phyloP scores from a whole-genome alignment of 805 yeast genomes.

The Candida broadrunensis region DNA sequence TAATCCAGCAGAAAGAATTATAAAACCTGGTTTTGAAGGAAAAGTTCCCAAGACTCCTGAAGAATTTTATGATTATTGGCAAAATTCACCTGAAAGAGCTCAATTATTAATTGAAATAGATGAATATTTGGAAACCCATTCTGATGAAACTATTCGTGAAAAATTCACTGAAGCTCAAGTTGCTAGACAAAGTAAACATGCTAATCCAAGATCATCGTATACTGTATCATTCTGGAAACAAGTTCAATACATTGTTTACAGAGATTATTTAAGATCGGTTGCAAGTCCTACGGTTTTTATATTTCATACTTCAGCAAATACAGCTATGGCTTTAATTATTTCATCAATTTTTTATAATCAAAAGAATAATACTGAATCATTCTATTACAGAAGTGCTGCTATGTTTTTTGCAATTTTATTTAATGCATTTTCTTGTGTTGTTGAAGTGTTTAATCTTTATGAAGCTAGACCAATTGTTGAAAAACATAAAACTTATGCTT shows the following conservation, averaged over 20 bases:
- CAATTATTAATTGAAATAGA: conserved; percentile 40
- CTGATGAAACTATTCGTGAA: conserved; percentile 7
- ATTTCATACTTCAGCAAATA: conserved; percentile 42
- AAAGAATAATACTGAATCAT: conserved; percentile 39
- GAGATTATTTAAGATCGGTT: conserved; percentile 47
- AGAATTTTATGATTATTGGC: conserved; percentile 29
- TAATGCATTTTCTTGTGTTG: conserved; percentile 58
- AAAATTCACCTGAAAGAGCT: conserved; percentile 38
- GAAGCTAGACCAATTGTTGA: conserved; percentile 58
- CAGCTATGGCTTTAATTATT: conserved; percentile 51
- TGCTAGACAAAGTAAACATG: conserved; percentile 50
- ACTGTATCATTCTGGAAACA: conserved; percentile 45
- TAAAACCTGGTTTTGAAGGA: conserved; percentile 33
- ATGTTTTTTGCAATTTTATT: conserved; percentile 66
- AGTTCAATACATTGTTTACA: conserved; percentile 45
- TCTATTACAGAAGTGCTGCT: conserved; percentile 58
- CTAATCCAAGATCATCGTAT: conserved; percentile 41
- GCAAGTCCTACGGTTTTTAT: conserved; percentile 50
- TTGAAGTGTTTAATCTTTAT: conserved; percentile 52
- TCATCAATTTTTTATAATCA: conserved; percentile 60
- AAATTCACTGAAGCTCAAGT: conserved; percentile 39
- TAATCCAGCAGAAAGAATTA: conserved; percentile 25
- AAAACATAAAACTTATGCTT: conserved; percentile 54
- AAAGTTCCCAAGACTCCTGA: conserved; percentile 25
- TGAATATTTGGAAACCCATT: conserved; percentile 27